Percentiles rank a stretch among this genome's conserved stretches.
Conservation (phyloP, 1,284 basidiomycete genomes). For the Ceratorhiza oryzae-sativae region DNA sequence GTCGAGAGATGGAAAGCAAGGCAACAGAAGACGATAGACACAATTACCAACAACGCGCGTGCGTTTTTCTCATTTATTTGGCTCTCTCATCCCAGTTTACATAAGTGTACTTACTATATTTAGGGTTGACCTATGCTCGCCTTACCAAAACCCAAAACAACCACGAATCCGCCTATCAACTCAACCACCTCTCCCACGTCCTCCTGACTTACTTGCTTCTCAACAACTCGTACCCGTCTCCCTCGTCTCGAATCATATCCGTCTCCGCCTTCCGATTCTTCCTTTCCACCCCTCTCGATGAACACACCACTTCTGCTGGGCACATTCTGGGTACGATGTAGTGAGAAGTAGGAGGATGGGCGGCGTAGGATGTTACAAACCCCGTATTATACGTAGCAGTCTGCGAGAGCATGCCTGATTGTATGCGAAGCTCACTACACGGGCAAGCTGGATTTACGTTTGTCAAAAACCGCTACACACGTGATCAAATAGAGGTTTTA, state of each 20-base stretch:
- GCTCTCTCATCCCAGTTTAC: background rate
- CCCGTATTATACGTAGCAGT: constrained; percentile 16
- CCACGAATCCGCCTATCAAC: constrained; percentile 37
- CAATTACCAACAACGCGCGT: constrained; percentile 26
- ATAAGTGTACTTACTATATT: background rate
- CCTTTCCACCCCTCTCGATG: constrained; percentile 20
- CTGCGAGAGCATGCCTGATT: constrained; percentile 37
- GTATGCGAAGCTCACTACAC: too few relatives aligned
- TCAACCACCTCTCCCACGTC: constrained; percentile 38
- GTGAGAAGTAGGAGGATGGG: background rate
- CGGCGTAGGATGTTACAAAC: constrained; percentile 16
- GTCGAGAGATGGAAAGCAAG: constrained; percentile 5
- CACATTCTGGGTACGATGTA: constrained; percentile 24
- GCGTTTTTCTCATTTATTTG: too few relatives aligned
- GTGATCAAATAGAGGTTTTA: too few relatives aligned
- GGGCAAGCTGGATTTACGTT: too few relatives aligned
- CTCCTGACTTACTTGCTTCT: constrained; percentile 36
- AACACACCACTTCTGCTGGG: constrained; percentile 9
- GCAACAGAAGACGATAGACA: constrained; percentile 1
- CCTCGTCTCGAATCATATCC: constrained; percentile 36
- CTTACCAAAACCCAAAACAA: constrained; percentile 29
- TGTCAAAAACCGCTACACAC: too few relatives aligned
- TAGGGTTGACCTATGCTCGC: background rate
- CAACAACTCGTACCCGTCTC: constrained; percentile 16
- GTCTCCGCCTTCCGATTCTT: constrained; percentile 37